Conservation (phyloP, 2,329 filamentous ascomycete species). For the Fusarium protoensiforme region DNA sequence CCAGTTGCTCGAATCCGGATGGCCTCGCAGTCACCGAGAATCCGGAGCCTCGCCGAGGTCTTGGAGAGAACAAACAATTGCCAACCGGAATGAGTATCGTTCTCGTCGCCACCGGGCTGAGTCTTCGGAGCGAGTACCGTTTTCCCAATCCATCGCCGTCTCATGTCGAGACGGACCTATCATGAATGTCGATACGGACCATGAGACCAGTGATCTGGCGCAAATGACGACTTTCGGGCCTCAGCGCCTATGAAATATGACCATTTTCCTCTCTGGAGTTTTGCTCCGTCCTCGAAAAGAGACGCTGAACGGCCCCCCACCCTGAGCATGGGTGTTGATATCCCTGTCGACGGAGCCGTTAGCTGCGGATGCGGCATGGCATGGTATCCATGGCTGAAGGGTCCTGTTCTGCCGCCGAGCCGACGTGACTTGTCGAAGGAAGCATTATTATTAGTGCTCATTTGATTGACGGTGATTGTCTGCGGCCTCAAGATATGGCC, state of each 20-base stretch:
- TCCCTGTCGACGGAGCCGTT: neutral
- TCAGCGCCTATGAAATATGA: neutral
- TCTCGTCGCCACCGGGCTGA: conserved; percentile 18
- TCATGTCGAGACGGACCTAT: neutral
- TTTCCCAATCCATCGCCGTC: neutral
- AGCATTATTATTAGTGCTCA: neutral
- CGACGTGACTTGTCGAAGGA: neutral
- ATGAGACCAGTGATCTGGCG: neutral
- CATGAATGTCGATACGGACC: neutral
- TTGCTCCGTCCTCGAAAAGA: neutral
- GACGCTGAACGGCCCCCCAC: neutral
- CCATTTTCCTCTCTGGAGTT: neutral
- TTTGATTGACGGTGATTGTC: neutral
- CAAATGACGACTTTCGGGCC: neutral
- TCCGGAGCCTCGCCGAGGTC: conserved; percentile 9
- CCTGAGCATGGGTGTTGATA: neutral
- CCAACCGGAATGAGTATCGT: neutral
- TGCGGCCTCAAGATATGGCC: neutral
- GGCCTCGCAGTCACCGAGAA: neutral
- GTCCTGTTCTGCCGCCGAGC: neutral
- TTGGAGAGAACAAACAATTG: neutral
- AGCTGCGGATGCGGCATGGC: neutral
- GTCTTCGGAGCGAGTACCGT: neutral
- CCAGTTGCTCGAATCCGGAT: neutral
- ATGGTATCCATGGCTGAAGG: neutral